phyloP scores from a whole-genome alignment of 495 filamentous ascomycete species.

The Sphaerosporella brunnea region DNA sequence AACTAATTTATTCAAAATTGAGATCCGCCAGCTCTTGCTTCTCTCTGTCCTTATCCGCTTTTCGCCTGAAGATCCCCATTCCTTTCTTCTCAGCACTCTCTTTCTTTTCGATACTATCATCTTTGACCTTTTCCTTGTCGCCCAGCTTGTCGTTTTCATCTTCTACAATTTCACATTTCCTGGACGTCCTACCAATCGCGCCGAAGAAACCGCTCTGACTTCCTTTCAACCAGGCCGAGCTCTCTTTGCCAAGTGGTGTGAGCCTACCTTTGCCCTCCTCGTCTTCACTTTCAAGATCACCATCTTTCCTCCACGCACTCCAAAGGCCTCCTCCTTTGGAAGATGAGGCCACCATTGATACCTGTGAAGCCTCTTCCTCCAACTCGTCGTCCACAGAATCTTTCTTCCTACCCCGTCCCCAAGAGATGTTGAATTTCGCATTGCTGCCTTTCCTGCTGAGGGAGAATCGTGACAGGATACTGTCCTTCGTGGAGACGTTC shows the following conservation, averaged over 20 bases:
- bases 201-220: conserved; percentile 22
- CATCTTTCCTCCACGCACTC: conserved; percentile 20
- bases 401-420: conserved; percentile 19
- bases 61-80: conserved; percentile 22
- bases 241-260: not conserved
- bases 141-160: conserved; percentile 15
- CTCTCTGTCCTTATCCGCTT: conserved; percentile 12
- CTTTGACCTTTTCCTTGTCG: conserved; percentile 6
- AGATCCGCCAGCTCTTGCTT: not conserved
- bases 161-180: conserved; percentile 1
- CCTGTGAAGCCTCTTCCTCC: not conserved
- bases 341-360: not conserved
- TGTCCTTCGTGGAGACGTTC: conserved; percentile 14
- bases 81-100: conserved; percentile 1
- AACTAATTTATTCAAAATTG: not conserved
- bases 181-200: conserved; percentile 9
- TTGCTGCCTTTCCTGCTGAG: conserved; percentile 21
- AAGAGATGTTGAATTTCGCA: conserved; percentile 22
- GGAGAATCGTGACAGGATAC: conserved; percentile 15
- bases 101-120: not conserved
- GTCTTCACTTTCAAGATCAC: conserved; percentile 1
- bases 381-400: conserved; percentile 2
- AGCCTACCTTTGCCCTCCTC: not conserved
- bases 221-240: conserved; percentile 15
- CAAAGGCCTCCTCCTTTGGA: not conserved